Base-by-base conservation (phyloP, 345 rosid species). In the Aethionema arabicum region DNA sequence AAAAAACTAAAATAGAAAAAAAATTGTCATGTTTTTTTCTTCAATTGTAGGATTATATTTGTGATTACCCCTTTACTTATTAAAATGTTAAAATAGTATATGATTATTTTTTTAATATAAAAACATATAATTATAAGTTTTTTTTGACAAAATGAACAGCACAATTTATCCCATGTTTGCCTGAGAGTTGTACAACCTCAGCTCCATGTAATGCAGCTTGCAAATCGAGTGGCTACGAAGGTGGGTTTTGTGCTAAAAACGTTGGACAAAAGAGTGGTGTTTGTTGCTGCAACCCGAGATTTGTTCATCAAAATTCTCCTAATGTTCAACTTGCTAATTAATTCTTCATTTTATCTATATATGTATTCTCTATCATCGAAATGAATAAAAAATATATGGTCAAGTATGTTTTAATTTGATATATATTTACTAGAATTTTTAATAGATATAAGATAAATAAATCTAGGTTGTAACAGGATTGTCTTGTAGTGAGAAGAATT, bases 201-300 rank as follows among this genome's bases (percentile, higher is more conserved):
- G 4, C 11, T 4, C 2, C 4, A 3, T 68, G 66, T 39, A 8
- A 30, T 52, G 9, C 4, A 42, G 40, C 46, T 51, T 68, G 66
- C 72, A 35, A 42, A 51, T 13, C 60, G 4, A 29, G 35, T 10
- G 66, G 54, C 35, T 27, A 68, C 66, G 10, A 37, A 51, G 72
- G 72, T 51, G 72, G 72, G 40, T 39, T 10, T 68, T 68, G 66
- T 52, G 11, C 59, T 5, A 6, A 0, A 4, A 32, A 41, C 5
- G 0, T 48, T 57, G 46, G 40, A 10, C 9, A 32, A 29, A 27
- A 8, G 3, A 35, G 27, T 3, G 72, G 53, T 42, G 40, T 11
- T 43, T 68, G 72, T 59, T 59, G 72, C 40, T 68, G 72, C 54
- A 68, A 1, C 3, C 10, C 21, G 42, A 12, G 36, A 4, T 4